Evolutionary conservation across 2,329 filamentous ascomycete species (phyloP), one percentile per base, ranked within the genome.

Genomic region (Parafenestella ontariensis): DNA sequence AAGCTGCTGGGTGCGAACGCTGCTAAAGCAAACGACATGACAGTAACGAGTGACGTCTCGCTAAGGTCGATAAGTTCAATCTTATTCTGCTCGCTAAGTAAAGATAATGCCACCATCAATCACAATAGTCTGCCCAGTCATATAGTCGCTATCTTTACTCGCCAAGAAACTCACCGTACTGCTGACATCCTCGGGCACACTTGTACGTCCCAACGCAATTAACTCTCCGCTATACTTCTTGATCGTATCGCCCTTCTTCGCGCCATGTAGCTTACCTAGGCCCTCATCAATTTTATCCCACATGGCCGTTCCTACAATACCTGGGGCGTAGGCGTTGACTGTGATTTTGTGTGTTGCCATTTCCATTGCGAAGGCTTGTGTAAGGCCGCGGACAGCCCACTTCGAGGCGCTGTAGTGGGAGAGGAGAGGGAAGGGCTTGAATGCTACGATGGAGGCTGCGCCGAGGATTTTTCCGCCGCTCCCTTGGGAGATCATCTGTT

Each of bases 201-300:
- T 85, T 1, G 82, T 81, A 31, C 87, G 75, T 6, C 82, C 82
- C 54, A 89, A 64, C 0, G 85, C 81, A 54, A 86, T 87, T 60
- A 84, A 54, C 5, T 87, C 81, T 0, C 77, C 63, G 0, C 75
- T 80, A 56, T 83, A 84, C 64, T 84, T 83, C 68, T 82, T 81
- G 50, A 87, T 83, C 3, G 79, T 82, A 21, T 83, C 80, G 2
- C 83, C 83, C 61, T 80, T 83, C 62, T 78, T 73, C 0, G 76
- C 74, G 0, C 83, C 85, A 1, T 73, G 77, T 52, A 79, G 78
- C 67, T 83, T 79, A 0, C 81, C 84, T 28, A 88, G 58, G 52
- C 82, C 82, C 58, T 84, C 82, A 56, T 89, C 88, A 49, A 90
- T 89, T 2, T 85, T 66, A 41, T 89, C 87, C 87, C 87, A 90